These are phyloP conservation scores for Zopfochytrium polystomum DNA, from an alignment of 371 early-diverging fungal genomes.

Conservation along the genomic window DNA sequence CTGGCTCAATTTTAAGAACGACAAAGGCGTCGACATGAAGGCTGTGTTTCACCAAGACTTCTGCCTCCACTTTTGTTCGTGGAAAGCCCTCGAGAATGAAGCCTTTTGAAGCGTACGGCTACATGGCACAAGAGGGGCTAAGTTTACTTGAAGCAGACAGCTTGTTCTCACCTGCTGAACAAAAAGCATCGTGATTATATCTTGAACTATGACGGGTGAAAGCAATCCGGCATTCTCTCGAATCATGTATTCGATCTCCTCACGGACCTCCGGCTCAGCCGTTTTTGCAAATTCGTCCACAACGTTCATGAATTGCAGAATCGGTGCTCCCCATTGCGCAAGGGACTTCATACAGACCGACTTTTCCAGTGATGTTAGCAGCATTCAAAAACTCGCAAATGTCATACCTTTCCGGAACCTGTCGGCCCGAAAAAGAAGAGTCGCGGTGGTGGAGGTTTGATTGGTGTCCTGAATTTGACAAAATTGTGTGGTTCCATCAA, in stretches of 20 bases:
- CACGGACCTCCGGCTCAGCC: constrained; percentile 19
- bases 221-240: constrained; percentile 33
- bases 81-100: constrained; percentile 49
- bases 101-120: constrained; percentile 45
- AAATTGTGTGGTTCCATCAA: constrained; percentile 43
- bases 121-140: too few species aligned
- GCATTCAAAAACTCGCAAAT: not conserved
- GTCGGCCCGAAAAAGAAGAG: constrained; percentile 41
- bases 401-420: constrained; percentile 36
- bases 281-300: constrained; percentile 20
- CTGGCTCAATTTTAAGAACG: constrained; percentile 35
- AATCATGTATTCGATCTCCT: constrained; percentile 39
- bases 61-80: constrained; percentile 39
- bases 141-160: not conserved
- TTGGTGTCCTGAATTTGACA: constrained; percentile 18
- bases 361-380: too few species aligned
- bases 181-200: constrained; percentile 30
- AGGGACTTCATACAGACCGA: constrained; percentile 25
- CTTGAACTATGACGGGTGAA: constrained; percentile 29
- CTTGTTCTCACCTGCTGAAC: constrained; percentile 24
- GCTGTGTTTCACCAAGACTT: constrained; percentile 36
- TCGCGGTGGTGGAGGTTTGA: constrained; percentile 45
- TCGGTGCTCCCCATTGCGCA: constrained; percentile 20
- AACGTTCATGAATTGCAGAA: constrained; percentile 19
- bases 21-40: constrained; percentile 43